Evolutionary conservation across 306 rosid genomes (phyloP).

Genomic region (Medicago ruthenica): DNA sequence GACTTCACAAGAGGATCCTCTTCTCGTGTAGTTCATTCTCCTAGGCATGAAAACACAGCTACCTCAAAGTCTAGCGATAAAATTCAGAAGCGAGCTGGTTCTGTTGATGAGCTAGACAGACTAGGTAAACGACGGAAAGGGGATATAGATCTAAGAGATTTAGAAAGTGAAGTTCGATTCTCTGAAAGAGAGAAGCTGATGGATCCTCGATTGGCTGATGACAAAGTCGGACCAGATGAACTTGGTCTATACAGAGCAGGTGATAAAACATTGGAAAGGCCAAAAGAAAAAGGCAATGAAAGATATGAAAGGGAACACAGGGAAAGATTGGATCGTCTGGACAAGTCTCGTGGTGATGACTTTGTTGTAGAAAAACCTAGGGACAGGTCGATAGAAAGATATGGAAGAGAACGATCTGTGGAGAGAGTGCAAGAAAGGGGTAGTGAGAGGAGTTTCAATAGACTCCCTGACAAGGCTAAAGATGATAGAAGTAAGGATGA

Average conservation of each 20-base stretch:
- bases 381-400: conserved; percentile 91
- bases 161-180: conserved; percentile 72
- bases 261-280: conserved; percentile 79
- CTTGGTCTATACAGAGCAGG: conserved; percentile 60
- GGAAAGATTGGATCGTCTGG: conserved; percentile 85
- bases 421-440: conserved; percentile 84
- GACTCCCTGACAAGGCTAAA: conserved; percentile 79
- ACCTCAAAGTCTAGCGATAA: conserved; percentile 77
- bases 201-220: conserved; percentile 76
- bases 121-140: conserved; percentile 90
- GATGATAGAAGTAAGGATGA: conserved; percentile 83
- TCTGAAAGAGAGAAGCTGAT: conserved; percentile 79
- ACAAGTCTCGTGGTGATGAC: conserved; percentile 90
- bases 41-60: conserved; percentile 70
- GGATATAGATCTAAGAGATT: conserved; percentile 74
- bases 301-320: conserved; percentile 88
- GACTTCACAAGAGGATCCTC: conserved; percentile 70
- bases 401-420: conserved; percentile 90
- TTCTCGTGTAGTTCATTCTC: conserved; percentile 83
- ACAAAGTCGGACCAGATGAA: conserved; percentile 74
- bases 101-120: conserved; percentile 94
- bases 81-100: conserved; percentile 83
- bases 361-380: conserved; percentile 67
- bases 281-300: conserved; percentile 83
- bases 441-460: conserved; percentile 75